These are phyloP conservation scores for Lipomyces kockii DNA, from an alignment of 805 yeast genomes.

Conservation along the genomic window DNA sequence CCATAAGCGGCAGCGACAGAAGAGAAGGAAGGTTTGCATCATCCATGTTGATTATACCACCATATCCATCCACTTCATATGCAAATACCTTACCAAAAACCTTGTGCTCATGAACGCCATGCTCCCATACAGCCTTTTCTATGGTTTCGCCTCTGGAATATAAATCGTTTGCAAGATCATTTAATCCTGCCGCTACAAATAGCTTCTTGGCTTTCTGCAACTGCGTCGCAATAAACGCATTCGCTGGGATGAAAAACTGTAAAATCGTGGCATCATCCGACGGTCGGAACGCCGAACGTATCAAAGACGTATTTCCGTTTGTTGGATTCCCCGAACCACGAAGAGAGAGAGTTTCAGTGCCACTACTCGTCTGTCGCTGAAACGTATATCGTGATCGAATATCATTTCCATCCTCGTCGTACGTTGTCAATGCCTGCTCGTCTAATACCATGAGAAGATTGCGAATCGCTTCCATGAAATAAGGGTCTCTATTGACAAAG, in stretches of 20 bases:
- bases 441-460: constrained; percentile 57
- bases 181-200: constrained; percentile 37
- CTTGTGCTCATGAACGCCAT: constrained; percentile 72
- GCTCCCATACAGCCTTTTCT: constrained; percentile 59
- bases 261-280: constrained; percentile 84
- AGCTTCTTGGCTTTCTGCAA: constrained; percentile 39
- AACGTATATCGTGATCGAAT: constrained; percentile 63
- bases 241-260: constrained; percentile 84
- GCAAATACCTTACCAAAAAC: constrained; percentile 79
- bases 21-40: constrained; percentile 87
- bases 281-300: constrained; percentile 86
- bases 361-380: constrained; percentile 70
- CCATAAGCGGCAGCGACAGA: constrained; percentile 77
- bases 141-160: constrained; percentile 51
- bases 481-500: constrained; percentile 48
- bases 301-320: constrained; percentile 65
- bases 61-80: constrained; percentile 87
- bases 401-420: constrained; percentile 37
- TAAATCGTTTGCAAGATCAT: constrained; percentile 41
- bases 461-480: constrained; percentile 26
- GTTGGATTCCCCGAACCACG: constrained; percentile 87
- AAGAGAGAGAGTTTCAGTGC: constrained; percentile 79
- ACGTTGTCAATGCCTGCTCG: constrained; percentile 65
- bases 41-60: constrained; percentile 71
- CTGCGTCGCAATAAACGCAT: constrained; percentile 74